A percentile compares a stretch with the other conserved stretches of the same genome.
Conservation (phyloP, 306 rosid genomes). For the Alnus rubra region DNA sequence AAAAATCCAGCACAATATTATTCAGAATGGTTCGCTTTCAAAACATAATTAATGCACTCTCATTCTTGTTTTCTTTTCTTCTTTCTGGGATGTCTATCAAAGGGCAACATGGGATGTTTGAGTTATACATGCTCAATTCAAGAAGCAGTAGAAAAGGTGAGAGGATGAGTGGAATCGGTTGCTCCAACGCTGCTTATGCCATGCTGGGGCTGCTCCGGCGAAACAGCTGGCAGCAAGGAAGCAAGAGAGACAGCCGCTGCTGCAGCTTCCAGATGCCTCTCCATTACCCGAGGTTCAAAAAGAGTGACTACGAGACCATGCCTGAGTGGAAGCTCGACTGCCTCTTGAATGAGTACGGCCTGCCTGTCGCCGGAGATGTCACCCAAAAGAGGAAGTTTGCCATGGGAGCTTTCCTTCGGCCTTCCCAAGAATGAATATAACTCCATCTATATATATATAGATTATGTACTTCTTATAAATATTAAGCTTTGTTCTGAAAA, state of each 20-base stretch:
- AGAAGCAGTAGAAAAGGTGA: not conserved
- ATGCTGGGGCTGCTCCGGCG: not conserved
- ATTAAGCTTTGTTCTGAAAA: too few relatives aligned
- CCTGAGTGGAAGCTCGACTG: constrained; percentile 45
- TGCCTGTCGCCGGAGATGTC: too few relatives aligned
- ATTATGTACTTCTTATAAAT: too few relatives aligned
- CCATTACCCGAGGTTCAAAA: constrained; percentile 38
- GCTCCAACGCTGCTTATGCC: constrained; percentile 7
- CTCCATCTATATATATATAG: too few relatives aligned
- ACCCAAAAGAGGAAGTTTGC: too few relatives aligned
- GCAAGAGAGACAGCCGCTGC: constrained; percentile 13
- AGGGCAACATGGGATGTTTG: too few relatives aligned
- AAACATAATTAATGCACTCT: not conserved
- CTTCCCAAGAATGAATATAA: too few relatives aligned
- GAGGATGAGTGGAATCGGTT: too few relatives aligned
- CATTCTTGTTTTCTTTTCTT: constrained; percentile 13
- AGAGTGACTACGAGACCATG: constrained; percentile 39
- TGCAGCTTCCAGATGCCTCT: constrained; percentile 38
- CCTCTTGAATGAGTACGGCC: too few relatives aligned
- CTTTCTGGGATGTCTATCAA: constrained; percentile 21
- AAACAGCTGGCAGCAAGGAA: constrained; percentile 7
- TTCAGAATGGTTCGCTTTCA: constrained; percentile 27
- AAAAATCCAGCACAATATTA: not conserved
- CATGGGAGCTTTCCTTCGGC: too few relatives aligned
- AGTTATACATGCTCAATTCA: not conserved